Evolutionary conservation across 805 yeast genomes (phyloP).

Genomic region (Candida succiphila): DNA sequence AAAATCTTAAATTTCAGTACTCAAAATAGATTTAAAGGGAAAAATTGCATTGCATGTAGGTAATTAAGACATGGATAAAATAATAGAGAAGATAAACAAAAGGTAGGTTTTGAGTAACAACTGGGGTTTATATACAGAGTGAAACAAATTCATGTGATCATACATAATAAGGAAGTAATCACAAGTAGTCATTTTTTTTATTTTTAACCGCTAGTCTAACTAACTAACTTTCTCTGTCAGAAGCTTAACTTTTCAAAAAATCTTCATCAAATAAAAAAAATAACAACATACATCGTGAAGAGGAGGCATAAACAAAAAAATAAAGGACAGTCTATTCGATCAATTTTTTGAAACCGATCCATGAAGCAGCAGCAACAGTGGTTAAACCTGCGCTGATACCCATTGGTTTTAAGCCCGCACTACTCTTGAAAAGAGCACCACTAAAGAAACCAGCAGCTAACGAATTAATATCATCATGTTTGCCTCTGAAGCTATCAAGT

Average conservation of each 20-base stretch:
- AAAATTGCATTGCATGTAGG: not conserved
- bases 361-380: slow-evolving; percentile 85
- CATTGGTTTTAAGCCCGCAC: slow-evolving; percentile 82
- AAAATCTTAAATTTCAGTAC: not conserved
- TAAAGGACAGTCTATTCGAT: no score
- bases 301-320: no score
- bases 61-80: not conserved
- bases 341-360: slow-evolving; percentile 73
- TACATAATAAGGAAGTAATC: no score
- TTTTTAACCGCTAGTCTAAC: no score
- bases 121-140: no score
- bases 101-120: no score
- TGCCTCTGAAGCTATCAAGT: slow-evolving; percentile 74
- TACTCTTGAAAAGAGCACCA: slow-evolving; percentile 84
- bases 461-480: slow-evolving; percentile 81
- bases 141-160: no score
- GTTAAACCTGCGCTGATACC: slow-evolving; percentile 73
- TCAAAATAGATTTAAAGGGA: not conserved
- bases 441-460: slow-evolving; percentile 83
- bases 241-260: no score
- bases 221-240: no score
- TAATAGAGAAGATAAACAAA: not conserved
- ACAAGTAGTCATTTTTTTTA: no score
- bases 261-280: no score
- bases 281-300: no score